Conservation (phyloP, 2,329 filamentous ascomycete species). For the Anisogramma anomala region DNA sequence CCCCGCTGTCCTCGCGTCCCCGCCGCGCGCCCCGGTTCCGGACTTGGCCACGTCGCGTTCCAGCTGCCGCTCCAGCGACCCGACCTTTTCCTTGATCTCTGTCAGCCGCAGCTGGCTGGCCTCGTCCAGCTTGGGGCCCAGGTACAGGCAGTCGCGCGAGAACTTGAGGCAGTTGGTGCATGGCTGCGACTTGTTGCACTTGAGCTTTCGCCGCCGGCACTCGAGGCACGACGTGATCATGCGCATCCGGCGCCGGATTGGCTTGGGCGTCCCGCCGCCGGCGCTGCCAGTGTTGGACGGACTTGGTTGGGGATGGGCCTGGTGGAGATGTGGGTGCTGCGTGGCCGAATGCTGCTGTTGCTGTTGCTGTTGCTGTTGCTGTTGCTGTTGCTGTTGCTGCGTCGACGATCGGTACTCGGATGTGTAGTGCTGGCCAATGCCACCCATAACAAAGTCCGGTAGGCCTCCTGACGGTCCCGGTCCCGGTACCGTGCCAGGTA, state of each 20-base stretch:
- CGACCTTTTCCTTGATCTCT: constrained; percentile 70
- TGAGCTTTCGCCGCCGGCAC: constrained; percentile 64
- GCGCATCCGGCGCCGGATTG: constrained; percentile 48
- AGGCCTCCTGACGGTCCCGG: not conserved
- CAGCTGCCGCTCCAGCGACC: constrained; percentile 55
- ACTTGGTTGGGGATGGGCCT: not conserved
- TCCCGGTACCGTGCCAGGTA: not conserved
- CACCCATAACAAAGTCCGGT: not conserved
- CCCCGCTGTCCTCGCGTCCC: not conserved
- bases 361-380: not conserved
- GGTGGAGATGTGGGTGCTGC: constrained; percentile 7
- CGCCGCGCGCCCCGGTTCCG: constrained; percentile 13
- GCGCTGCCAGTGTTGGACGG: not conserved
- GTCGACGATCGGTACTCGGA: not conserved
- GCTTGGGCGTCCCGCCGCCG: constrained; percentile 21
- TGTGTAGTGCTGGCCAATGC: not conserved
- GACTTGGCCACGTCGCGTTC: constrained; percentile 54
- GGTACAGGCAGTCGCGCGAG: constrained; percentile 47
- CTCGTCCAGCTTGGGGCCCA: constrained; percentile 57
- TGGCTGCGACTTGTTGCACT: constrained; percentile 63
- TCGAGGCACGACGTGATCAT: constrained; percentile 60
- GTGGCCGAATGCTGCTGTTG: not conserved
- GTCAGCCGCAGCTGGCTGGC: constrained; percentile 58
- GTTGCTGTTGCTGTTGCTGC: constrained; percentile 3
- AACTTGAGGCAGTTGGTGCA: constrained; percentile 55